Percentiles rank a stretch among this genome's conserved stretches.
Conservation (phyloP, 768 basidiomycete genomes). For the Tulasnella sp. region DNA sequence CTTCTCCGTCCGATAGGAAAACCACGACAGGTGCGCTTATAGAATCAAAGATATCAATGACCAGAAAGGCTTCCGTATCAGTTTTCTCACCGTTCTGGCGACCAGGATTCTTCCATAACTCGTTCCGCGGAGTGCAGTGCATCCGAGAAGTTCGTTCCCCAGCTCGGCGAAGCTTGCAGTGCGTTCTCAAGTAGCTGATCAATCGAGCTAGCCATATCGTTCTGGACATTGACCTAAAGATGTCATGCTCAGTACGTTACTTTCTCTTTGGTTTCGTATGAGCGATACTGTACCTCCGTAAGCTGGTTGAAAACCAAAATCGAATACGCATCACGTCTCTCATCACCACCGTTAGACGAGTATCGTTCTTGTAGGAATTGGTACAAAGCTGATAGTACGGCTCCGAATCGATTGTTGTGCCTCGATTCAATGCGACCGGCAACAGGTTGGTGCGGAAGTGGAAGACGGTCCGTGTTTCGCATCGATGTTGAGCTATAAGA, state of each 20-base stretch:
- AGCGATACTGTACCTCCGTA: neutral
- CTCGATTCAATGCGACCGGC: slow-evolving; percentile 46
- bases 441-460: slow-evolving; percentile 52
- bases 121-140: slow-evolving; percentile 47
- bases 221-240: slow-evolving; percentile 42
- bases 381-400: slow-evolving; percentile 60
- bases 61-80: neutral
- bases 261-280: too few species aligned
- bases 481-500: slow-evolving; percentile 57
- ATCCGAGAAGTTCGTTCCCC: slow-evolving; percentile 51
- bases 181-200: slow-evolving; percentile 50
- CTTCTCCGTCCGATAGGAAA: slow-evolving; percentile 63
- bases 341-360: slow-evolving; percentile 36
- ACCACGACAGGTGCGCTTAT: slow-evolving; percentile 54
- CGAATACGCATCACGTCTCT: slow-evolving; percentile 59
- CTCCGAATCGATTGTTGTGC: slow-evolving; percentile 58
- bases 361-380: slow-evolving; percentile 58
- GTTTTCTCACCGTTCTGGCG: slow-evolving; percentile 50
- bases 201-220: slow-evolving; percentile 55
- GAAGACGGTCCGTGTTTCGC: slow-evolving; percentile 48
- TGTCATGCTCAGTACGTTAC: too few species aligned
- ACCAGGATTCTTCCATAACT: slow-evolving; percentile 56
- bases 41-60: slow-evolving; percentile 16
- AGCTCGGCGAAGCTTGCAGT: slow-evolving; percentile 42
- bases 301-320: slow-evolving; percentile 53